Percentiles rank a stretch among this genome's conserved stretches.
phyloP scores from a whole-genome alignment of 2,329 filamentous ascomycete species.

The Paecilomyces sp. region DNA sequence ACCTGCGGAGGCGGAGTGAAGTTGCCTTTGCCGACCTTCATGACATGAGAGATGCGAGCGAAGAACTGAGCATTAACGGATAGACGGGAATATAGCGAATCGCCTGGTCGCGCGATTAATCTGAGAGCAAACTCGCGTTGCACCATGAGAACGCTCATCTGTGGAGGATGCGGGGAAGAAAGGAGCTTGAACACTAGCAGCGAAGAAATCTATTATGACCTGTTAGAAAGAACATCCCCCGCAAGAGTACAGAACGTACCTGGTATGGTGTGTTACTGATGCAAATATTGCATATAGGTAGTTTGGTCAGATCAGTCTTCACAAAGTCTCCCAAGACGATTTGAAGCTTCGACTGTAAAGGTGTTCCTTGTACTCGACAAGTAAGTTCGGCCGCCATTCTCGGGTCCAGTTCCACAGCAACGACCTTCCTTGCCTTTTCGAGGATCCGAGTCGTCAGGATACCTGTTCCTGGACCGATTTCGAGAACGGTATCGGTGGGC shows the following conservation, averaged over 20 bases:
- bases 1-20: conserved; percentile 93
- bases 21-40: conserved; percentile 95
- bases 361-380: conserved; percentile 85
- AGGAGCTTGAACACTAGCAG: conserved; percentile 89
- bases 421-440: conserved; percentile 74
- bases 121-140: conserved; percentile 92
- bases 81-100: conserved; percentile 83
- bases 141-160: conserved; percentile 88
- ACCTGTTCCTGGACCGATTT: conserved; percentile 85
- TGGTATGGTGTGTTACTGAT: conserved; percentile 72
- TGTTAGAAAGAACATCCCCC: conserved; percentile 10
- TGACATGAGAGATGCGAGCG: conserved; percentile 55
- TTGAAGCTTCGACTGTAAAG: conserved; percentile 75
- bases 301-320: conserved; percentile 64
- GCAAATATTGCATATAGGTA: conserved; percentile 36
- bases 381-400: conserved; percentile 94
- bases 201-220: conserved; percentile 62
- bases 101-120: conserved; percentile 78
- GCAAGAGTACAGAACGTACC: conserved; percentile 26
- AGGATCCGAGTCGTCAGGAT: conserved; percentile 86
- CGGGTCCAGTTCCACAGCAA: conserved; percentile 88
- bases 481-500: conserved; percentile 78
- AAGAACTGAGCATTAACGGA: conserved; percentile 94
- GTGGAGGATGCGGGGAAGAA: conserved; percentile 70
- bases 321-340: conserved; percentile 89